Conservation (phyloP, 2,329 filamentous ascomycete species). For the Talaromyces sp. region DNA sequence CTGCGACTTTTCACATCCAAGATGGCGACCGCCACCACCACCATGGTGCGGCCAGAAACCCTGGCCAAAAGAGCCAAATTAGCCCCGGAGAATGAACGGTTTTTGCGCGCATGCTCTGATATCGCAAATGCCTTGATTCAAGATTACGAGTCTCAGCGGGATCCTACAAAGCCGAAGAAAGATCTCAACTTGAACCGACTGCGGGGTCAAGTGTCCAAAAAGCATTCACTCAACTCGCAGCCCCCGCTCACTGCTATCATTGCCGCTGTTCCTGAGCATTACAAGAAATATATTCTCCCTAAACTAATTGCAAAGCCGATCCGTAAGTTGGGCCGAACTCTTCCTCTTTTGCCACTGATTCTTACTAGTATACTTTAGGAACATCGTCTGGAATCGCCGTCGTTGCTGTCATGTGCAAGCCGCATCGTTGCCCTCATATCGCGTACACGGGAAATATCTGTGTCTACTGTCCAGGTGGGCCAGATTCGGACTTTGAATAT, state of each 20-base stretch:
- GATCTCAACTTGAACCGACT: conserved; percentile 92
- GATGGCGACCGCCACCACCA: conserved; percentile 57
- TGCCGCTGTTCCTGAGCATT: conserved; percentile 96
- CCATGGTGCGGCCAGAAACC: conserved; percentile 54
- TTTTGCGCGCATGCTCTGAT: conserved; percentile 89
- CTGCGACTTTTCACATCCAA: conserved; percentile 23
- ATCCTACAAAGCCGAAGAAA: conserved; percentile 67
- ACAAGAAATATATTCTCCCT: conserved; percentile 97
- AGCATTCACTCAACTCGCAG: conserved; percentile 81
- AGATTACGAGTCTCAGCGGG: conserved; percentile 78
- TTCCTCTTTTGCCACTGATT: not conserved
- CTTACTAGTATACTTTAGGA: conserved; percentile 44
- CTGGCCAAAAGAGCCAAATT: conserved; percentile 69
- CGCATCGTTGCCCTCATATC: conserved; percentile 94
- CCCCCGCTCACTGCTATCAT: conserved; percentile 96
- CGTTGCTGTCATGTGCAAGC: conserved; percentile 99
- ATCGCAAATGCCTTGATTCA: conserved; percentile 92
- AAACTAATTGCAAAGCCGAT: conserved; percentile 98
- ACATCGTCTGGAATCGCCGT: conserved; percentile 97
- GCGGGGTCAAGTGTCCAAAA: conserved; percentile 82
- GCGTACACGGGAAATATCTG: conserved; percentile 98
- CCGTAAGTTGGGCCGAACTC: conserved; percentile 47
- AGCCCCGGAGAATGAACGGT: conserved; percentile 89
- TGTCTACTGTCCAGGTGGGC: conserved; percentile 95
- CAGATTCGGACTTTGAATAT: conserved; percentile 98